Evolutionary conservation across 768 basidiomycete species (phyloP).

Genomic region (Russula dissimulans): DNA sequence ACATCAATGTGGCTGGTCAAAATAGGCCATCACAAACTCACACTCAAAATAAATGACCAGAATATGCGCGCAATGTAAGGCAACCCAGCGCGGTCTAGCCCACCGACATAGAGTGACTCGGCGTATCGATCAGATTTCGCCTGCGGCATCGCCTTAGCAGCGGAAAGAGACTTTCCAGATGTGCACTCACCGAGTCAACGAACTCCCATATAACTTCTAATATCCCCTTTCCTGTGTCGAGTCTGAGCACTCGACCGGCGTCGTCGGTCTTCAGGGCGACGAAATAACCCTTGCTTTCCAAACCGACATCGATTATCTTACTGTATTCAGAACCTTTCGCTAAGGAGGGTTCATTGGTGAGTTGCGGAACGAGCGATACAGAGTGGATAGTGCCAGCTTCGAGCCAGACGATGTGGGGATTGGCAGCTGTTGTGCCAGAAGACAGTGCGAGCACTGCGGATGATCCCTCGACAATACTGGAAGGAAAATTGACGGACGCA

Average conservation of each 20-base stretch:
- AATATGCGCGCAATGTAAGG: slow-evolving; percentile 54
- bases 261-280: slow-evolving; percentile 52
- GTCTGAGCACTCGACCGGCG: slow-evolving; percentile 43
- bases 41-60: slow-evolving; percentile 52
- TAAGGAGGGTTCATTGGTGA: slow-evolving; percentile 39
- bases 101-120: slow-evolving; percentile 50
- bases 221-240: slow-evolving; percentile 34
- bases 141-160: slow-evolving; percentile 24
- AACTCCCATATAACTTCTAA: slow-evolving; percentile 46
- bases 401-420: slow-evolving; percentile 42
- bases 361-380: slow-evolving; percentile 40
- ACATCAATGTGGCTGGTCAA: not conserved
- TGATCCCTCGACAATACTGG: slow-evolving; percentile 32
- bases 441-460: slow-evolving; percentile 32
- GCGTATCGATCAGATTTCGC: slow-evolving; percentile 34
- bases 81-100: slow-evolving; percentile 38
- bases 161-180: not conserved
- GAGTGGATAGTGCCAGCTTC: slow-evolving; percentile 44
- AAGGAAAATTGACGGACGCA: slow-evolving; percentile 43
- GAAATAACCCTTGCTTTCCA: slow-evolving; percentile 47
- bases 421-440: slow-evolving; percentile 11
- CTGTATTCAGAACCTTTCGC: slow-evolving; percentile 40
- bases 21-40: slow-evolving; percentile 27
- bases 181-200: slow-evolving; percentile 38
- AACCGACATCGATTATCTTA: slow-evolving; percentile 51